phyloP scores from a whole-genome alignment of 371 early-diverging fungal genomes.

The Mucor plumbeus region DNA sequence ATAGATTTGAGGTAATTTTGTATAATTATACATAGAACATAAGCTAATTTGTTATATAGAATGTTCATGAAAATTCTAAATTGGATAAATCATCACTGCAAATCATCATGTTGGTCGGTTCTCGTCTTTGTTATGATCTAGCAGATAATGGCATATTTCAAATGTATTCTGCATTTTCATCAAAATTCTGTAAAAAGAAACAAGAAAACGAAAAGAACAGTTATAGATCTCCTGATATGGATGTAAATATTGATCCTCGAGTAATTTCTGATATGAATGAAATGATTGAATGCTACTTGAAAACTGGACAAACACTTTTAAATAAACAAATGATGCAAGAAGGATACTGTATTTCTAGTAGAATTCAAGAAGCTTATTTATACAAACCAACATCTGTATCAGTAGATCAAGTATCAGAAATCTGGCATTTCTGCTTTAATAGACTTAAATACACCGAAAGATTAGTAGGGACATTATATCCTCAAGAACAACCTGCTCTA shows the following conservation, averaged over 20 bases:
- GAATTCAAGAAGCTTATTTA: conserved; percentile 34
- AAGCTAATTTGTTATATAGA: background rate
- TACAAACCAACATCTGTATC: background rate
- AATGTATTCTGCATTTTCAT: conserved; percentile 46
- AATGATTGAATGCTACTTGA: conserved; percentile 31
- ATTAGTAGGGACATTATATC: conserved; percentile 31
- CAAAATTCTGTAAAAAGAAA: conserved; percentile 28
- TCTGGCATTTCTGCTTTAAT: conserved; percentile 28
- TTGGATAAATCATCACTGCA: conserved; percentile 11
- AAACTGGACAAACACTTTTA: conserved; percentile 39
- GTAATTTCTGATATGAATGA: conserved; percentile 34
- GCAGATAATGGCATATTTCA: conserved; percentile 48
- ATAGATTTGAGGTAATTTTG: conserved; percentile 41
- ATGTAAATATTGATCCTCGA: conserved; percentile 20
- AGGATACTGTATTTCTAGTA: conserved; percentile 31
- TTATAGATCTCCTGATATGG: conserved; percentile 11
- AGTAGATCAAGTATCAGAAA: conserved; percentile 25
- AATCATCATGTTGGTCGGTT: conserved; percentile 37
- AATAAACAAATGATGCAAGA: conserved; percentile 45
- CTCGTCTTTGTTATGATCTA: conserved; percentile 58
- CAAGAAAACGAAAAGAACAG: background rate
- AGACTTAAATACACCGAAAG: conserved; percentile 34
- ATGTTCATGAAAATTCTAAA: conserved; percentile 8
- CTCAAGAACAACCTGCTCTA: conserved; percentile 12
- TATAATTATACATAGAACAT: no score